phyloP scores from a whole-genome alignment of 257 asterid species.

The Scutellaria barbata region DNA sequence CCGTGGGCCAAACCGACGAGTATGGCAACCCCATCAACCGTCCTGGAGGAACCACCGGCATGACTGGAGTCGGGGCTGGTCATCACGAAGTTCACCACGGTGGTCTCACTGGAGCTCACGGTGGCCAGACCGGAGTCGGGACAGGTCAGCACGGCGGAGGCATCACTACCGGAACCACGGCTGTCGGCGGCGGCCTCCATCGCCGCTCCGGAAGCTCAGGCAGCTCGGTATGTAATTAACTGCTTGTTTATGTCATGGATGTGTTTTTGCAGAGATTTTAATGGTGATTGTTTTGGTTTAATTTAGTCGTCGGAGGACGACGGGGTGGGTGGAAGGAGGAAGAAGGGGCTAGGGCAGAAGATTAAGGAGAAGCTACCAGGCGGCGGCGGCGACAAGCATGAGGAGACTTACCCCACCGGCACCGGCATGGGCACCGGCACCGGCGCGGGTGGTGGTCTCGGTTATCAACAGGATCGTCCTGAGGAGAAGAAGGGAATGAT shows the following conservation, averaged over 20 bases:
- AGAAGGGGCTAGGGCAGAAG: slow-evolving; percentile 60
- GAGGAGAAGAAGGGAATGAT: slow-evolving; percentile 73
- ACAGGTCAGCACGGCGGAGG: slow-evolving; percentile 30
- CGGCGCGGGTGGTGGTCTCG: neutral
- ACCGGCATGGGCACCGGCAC: neutral
- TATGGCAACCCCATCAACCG: slow-evolving; percentile 60
- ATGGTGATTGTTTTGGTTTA: neutral
- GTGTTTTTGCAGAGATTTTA: neutral
- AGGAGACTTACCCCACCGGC: slow-evolving; percentile 22
- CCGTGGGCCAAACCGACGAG: slow-evolving; percentile 55
- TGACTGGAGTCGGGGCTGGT: slow-evolving; percentile 29
- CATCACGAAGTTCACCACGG: neutral
- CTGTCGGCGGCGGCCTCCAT: slow-evolving; percentile 36
- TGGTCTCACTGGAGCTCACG: too few relatives aligned
- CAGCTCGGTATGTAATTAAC: slow-evolving; percentile 47
- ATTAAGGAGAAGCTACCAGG: slow-evolving; percentile 52
- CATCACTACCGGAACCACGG: slow-evolving; percentile 25
- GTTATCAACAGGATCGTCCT: too few relatives aligned
- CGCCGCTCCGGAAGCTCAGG: slow-evolving; percentile 54
- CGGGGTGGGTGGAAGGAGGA: slow-evolving; percentile 61
- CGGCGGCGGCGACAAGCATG: slow-evolving; percentile 54
- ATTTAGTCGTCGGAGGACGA: slow-evolving; percentile 50
- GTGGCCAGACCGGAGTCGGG: slow-evolving; percentile 25
- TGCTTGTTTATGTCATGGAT: too few relatives aligned
- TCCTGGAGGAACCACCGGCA: slow-evolving; percentile 1